Conservation (phyloP, 768 basidiomycete species). For the Auricularia cornea region DNA sequence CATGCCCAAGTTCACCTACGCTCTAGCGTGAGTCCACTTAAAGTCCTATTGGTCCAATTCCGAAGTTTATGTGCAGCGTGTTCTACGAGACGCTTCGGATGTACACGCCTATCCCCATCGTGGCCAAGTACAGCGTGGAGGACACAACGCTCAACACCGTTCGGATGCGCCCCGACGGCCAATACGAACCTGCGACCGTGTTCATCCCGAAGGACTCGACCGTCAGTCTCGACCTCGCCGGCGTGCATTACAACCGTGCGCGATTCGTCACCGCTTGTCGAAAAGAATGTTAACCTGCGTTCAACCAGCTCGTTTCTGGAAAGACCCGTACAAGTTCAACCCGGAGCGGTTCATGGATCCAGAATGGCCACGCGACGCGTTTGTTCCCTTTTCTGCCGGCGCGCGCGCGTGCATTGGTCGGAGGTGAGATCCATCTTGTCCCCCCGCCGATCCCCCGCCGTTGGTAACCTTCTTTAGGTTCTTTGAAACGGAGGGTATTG, state of each 20-base stretch:
- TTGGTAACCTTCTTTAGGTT: too few species aligned
- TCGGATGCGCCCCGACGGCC: neutral
- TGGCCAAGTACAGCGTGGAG: neutral
- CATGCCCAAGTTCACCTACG: neutral
- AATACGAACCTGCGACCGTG: neutral
- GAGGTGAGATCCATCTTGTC: neutral
- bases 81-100: constrained; percentile 15
- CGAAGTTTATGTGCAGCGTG: constrained; percentile 8
- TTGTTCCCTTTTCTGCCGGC: constrained; percentile 4
- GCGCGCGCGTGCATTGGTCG: neutral
- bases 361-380: constrained; percentile 5
- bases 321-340: constrained; percentile 4
- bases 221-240: neutral
- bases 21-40: constrained; percentile 1
- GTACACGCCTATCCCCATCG: constrained; percentile 7
- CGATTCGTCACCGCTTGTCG: too few species aligned
- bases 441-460: neutral
- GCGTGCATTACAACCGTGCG: constrained; percentile 8
- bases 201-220: constrained; percentile 1
- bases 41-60: neutral
- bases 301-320: constrained; percentile 15
- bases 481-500: constrained; percentile 45
- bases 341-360: constrained; percentile 6
- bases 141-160: neutral
- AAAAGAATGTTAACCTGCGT: neutral